Base-by-base conservation (phyloP, 2,329 filamentous ascomycete species). In the Zymoseptoria ardabiliae region DNA sequence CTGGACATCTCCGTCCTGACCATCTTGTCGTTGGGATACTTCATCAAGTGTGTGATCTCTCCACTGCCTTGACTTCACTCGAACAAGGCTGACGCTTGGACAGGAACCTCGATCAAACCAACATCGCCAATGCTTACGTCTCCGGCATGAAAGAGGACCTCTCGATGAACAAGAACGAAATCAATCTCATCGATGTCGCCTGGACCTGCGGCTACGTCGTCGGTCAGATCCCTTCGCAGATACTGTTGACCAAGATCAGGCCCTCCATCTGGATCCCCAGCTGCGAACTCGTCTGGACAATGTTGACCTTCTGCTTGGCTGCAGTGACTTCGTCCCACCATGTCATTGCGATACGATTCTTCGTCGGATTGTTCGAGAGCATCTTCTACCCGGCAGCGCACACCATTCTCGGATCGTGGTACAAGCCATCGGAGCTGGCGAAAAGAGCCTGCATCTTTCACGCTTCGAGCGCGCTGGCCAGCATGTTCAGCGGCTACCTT, bases 171-270 rank as follows among this genome's bases (percentile, higher is more conserved):
- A 76, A 77, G 1, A 84, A 85, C 62, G 73, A 85, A 58, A 73
- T 84, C 30, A 83, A 84, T 56, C 80, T 79, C 56, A 79, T 81
- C 72, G 75, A 82, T 55, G 79, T 82, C 0, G 79, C 77, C 25
- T 87, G 83, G 76, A 85, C 81, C 0, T 77, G 82, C 0, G 84
- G 84, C 8, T 87, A 87, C 22, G 64, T 66, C 2, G 52, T 66
- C 11, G 64, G 64, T 1, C 64, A 66, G 19, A 66, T 66, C 8
- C 64, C 64, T 1, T 63, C 62, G 10, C 64, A 66, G 45, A 63
- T 83, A 9, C 71, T 82, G 6, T 70, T 83, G 3, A 83, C 80
- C 1, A 75, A 76, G 19, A 67, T 82, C 11, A 75, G 75, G 7
- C 79, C 79, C 0, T 72, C 73, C 9, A 75, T 77, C 56, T 81